Percentiles rank a stretch among this genome's conserved stretches.
Evolutionary conservation across 352 stramenopile species (phyloP).

Genomic region (Phytophthora foliorum): DNA sequence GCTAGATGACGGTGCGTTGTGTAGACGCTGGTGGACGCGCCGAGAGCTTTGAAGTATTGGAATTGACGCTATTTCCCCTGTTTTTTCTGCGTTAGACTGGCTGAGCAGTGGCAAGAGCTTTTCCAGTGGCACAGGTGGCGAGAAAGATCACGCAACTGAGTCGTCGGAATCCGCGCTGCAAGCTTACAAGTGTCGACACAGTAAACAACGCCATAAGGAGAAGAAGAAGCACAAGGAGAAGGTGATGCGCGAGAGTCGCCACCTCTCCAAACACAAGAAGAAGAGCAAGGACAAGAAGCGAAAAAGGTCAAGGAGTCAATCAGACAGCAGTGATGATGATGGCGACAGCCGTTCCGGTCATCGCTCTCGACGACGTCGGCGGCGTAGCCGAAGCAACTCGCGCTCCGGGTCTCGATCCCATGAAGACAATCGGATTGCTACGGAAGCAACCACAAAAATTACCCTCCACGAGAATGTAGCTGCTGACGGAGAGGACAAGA

Average conservation of each 20-base stretch:
- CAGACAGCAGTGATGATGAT: slow-evolving; percentile 23
- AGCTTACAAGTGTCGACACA: slow-evolving; percentile 42
- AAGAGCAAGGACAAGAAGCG: slow-evolving; percentile 48
- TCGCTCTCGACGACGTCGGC: slow-evolving; percentile 16
- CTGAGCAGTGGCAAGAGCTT: slow-evolving; percentile 51
- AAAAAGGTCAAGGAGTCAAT: slow-evolving; percentile 23
- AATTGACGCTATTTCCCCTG: slow-evolving; percentile 2
- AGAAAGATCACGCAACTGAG: slow-evolving; percentile 4
- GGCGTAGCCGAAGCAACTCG: slow-evolving; percentile 24
- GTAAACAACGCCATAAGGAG: slow-evolving; percentile 30
- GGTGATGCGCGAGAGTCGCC: slow-evolving; percentile 19
- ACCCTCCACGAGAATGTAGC: slow-evolving; percentile 1
- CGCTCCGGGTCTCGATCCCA: slow-evolving; percentile 15
- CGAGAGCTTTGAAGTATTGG: not conserved
- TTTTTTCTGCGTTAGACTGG: slow-evolving; percentile 48
- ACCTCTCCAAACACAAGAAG: slow-evolving; percentile 45
- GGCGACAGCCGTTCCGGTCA: not conserved
- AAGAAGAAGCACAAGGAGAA: slow-evolving; percentile 38
- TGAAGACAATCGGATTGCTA: slow-evolving; percentile 23
- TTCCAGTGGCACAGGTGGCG: slow-evolving; percentile 8
- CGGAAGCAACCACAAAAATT: slow-evolving; percentile 18
- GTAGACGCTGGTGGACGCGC: not conserved
- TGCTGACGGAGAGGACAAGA: slow-evolving; percentile 30
- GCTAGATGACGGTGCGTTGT: slow-evolving; percentile 4
- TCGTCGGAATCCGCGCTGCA: slow-evolving; percentile 27